Base-by-base conservation (phyloP, 306 rosid genomes). In the Arachis hypogaea region DNA sequence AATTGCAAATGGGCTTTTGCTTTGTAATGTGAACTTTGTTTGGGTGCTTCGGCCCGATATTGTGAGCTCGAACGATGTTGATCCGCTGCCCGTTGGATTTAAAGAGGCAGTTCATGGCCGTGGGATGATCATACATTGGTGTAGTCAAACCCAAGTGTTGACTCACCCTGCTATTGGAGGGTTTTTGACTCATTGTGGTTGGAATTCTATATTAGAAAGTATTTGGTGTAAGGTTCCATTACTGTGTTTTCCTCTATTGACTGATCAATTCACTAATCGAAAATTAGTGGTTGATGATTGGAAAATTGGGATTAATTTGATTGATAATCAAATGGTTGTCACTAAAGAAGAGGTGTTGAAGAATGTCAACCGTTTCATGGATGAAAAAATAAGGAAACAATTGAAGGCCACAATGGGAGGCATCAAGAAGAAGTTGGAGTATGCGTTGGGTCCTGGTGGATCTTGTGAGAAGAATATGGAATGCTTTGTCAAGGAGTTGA, bases 241-340 rank as follows among this genome's bases (percentile, higher is more conserved):
- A 6, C 11, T 89, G 52, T 89, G 94, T 54, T 89, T 85, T 49
- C 88, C 94, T 7, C 18, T 86, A 9, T 65, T 67, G 12, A 85
- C 86, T 0, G 91, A 89, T 70, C 94, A 86, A 16, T 81, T 85
- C 80, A 89, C 94, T 2, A 89, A 86, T 40, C 45, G 89, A n/a
- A 86, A 85, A 59, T 11, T 86, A 62, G 85, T 81, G 16, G 91
- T 86, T 3, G 83, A 89, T 10, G 91, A 89, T 62, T 89, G 91
- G 94, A 79, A 40, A 83, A 54, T 86, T 1, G 95, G 90, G 65
- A 77, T 79, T 55, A 83, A 83, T 63, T 62, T 86, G 16, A 64
- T 72, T 4, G 67, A 69, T n/a, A 66, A 69, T n/a, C 46, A n/a
- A 54, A 43, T 41, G 55, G 9, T 33, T 5, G 72, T 83, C 18